phyloP scores from a whole-genome alignment of 1,284 basidiomycete species.

The Porogramme epimiltina region DNA sequence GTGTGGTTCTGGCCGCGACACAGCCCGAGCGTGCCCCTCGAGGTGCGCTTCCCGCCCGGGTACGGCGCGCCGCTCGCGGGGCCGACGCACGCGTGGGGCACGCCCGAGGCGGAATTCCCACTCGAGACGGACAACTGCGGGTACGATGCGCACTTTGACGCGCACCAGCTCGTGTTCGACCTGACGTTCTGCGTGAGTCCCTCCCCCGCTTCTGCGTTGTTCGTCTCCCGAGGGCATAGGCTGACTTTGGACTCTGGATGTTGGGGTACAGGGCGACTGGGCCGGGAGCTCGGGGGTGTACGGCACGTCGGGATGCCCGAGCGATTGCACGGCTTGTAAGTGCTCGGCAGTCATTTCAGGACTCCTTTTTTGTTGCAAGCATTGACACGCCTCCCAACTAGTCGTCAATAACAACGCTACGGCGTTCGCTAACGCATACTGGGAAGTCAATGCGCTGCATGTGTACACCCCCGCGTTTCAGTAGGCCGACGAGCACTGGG shows the following conservation, averaged over 20 bases:
- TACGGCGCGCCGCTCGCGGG: conserved; percentile 22
- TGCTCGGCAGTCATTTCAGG: conserved; percentile 1
- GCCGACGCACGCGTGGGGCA: conserved; percentile 43
- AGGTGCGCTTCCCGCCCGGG: conserved; percentile 31
- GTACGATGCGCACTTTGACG: conserved; percentile 46
- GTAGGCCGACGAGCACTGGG: no score
- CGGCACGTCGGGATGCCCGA: conserved; percentile 36
- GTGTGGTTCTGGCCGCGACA: conserved; percentile 59
- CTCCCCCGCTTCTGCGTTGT: not conserved
- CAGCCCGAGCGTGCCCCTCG: conserved; percentile 40
- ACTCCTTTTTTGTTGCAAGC: not conserved
- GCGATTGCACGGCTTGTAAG: conserved; percentile 45
- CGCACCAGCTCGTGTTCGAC: conserved; percentile 54
- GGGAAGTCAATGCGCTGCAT: conserved; percentile 60
- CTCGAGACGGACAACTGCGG: conserved; percentile 39
- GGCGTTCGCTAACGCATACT: conserved; percentile 60
- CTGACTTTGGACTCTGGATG: not conserved
- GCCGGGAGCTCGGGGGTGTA: conserved; percentile 36
- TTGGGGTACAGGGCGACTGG: conserved; percentile 49
- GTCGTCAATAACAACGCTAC: conserved; percentile 57
- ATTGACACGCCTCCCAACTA: conserved; percentile 23
- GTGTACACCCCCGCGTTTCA: conserved; percentile 56
- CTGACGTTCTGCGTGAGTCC: conserved; percentile 52
- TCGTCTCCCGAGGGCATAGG: not conserved
- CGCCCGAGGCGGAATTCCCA: conserved; percentile 54